These are phyloP conservation scores for Usnea hakonensis DNA, from an alignment of 495 filamentous ascomycete species.

Conservation along the genomic window DNA sequence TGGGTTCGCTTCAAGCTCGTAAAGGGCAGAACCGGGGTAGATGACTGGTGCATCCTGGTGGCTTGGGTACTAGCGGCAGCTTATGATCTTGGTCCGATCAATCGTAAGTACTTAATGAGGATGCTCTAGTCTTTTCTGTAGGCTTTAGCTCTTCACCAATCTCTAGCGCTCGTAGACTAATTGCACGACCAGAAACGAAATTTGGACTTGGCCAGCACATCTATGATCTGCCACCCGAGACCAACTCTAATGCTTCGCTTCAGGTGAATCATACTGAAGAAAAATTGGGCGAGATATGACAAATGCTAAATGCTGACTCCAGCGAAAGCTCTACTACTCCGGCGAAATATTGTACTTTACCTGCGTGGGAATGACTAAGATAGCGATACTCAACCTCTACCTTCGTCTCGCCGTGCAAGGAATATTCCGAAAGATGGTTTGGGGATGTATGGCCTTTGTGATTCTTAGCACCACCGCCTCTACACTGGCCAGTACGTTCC, in stretches of 20 bases:
- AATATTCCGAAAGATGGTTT: not conserved
- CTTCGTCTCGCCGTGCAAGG: not conserved
- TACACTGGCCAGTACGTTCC: not conserved
- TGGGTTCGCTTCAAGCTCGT: conserved; percentile 1
- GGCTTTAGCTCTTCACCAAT: not conserved
- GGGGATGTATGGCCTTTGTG: conserved; percentile 4
- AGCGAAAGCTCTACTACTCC: conserved; percentile 2
- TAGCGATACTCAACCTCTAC: not conserved
- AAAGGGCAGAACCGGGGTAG: not conserved
- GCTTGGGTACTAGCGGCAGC: not conserved
- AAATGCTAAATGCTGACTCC: not conserved
- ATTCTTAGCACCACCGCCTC: not conserved
- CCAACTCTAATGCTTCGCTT: not conserved
- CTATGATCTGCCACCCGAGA: not conserved
- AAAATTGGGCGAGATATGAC: not conserved
- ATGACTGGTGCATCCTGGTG: conserved; percentile 5
- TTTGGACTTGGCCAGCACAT: conserved; percentile 7
- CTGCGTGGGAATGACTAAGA: conserved; percentile 3
- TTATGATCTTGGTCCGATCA: not conserved
- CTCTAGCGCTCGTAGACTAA: no score
- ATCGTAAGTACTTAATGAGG: not conserved
- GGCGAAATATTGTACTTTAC: not conserved
- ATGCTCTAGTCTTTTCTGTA: no score
- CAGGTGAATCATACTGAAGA: not conserved
- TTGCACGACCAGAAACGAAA: not conserved